Evolutionary conservation across 2,329 filamentous ascomycete species (phyloP).

Genomic region (Fusarium nisikadoi): DNA sequence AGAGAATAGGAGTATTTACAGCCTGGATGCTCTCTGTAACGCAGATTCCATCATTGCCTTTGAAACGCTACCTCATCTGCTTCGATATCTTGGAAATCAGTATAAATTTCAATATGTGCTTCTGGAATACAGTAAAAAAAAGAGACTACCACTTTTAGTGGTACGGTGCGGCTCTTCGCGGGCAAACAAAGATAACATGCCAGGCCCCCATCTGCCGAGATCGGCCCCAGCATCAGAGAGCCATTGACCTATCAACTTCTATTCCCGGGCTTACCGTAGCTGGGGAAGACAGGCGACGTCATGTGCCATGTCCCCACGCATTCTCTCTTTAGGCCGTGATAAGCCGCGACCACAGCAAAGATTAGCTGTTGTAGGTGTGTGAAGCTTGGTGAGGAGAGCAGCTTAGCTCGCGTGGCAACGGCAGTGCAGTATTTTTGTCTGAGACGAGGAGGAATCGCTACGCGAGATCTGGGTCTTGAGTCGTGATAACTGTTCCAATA

Average conservation of each 20-base stretch:
- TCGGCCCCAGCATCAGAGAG: slow-evolving; percentile 29
- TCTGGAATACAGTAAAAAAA: background rate
- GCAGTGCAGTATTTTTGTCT: slow-evolving; percentile 1
- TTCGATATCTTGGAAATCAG: background rate
- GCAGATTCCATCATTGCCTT: background rate
- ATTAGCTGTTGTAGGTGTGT: slow-evolving; percentile 5
- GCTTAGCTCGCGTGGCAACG: slow-evolving; percentile 24
- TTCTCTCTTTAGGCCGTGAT: slow-evolving; percentile 43
- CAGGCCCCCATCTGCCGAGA: slow-evolving; percentile 36
- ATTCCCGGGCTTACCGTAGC: slow-evolving; percentile 17
- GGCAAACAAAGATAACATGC: slow-evolving; percentile 27
- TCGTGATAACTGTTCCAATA: slow-evolving; percentile 23
- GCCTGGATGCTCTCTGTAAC: background rate
- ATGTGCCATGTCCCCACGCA: slow-evolving; percentile 36
- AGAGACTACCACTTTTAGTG: background rate
- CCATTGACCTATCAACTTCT: slow-evolving; percentile 42
- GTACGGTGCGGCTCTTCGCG: slow-evolving; percentile 43
- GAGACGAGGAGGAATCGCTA: slow-evolving; percentile 11
- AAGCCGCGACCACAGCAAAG: slow-evolving; percentile 42
- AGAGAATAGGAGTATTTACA: background rate
- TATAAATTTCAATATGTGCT: background rate
- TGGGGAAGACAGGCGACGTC: slow-evolving; percentile 38
- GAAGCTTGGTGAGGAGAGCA: slow-evolving; percentile 10
- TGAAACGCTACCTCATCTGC: background rate
- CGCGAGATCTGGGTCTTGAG: slow-evolving; percentile 17